These are phyloP conservation scores for Plectosphaerella cucumerina DNA, from an alignment of 2,329 filamentous ascomycete species.

Conservation along the genomic window DNA sequence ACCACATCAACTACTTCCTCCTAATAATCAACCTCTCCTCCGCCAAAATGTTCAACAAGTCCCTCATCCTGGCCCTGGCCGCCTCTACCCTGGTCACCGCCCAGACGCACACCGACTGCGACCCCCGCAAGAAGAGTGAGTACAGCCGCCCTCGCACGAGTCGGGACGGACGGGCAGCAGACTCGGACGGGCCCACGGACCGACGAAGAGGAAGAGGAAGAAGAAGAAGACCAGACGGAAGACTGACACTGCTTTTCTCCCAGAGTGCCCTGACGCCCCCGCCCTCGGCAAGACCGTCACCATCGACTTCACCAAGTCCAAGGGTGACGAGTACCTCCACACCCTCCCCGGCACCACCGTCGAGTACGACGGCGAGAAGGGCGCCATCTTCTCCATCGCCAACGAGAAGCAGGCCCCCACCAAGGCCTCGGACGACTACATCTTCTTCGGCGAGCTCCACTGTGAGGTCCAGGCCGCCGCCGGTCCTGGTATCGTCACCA, in stretches of 20 bases:
- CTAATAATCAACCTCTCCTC: not conserved
- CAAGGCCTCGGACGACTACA: slow-evolving; percentile 77
- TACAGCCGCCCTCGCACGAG: slow-evolving; percentile 2
- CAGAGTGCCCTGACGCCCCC: slow-evolving; percentile 67
- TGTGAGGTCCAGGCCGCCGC: slow-evolving; percentile 73
- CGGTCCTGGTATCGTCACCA: slow-evolving; percentile 84
- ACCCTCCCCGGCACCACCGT: slow-evolving; percentile 42
- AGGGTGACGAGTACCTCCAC: slow-evolving; percentile 55
- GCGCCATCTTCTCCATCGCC: slow-evolving; percentile 63
- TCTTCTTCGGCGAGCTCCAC: slow-evolving; percentile 92
- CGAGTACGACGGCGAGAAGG: slow-evolving; percentile 38
- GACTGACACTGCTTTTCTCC: slow-evolving; percentile 13
- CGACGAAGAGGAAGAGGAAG: too few relatives aligned
- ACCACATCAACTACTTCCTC: not conserved
- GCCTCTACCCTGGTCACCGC: slow-evolving; percentile 45
- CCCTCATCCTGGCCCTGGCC: slow-evolving; percentile 46
- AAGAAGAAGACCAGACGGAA: too few relatives aligned
- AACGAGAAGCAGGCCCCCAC: slow-evolving; percentile 63
- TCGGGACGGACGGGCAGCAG: too few relatives aligned
- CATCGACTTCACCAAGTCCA: slow-evolving; percentile 76
- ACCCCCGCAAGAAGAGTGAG: slow-evolving; percentile 49
- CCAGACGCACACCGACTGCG: slow-evolving; percentile 53
- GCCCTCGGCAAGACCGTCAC: slow-evolving; percentile 62
- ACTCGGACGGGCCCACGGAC: too few relatives aligned
- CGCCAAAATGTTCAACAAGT: slow-evolving; percentile 20